Base-by-base conservation (phyloP, 2,329 filamentous ascomycete genomes). In the Cadophora sp. region DNA sequence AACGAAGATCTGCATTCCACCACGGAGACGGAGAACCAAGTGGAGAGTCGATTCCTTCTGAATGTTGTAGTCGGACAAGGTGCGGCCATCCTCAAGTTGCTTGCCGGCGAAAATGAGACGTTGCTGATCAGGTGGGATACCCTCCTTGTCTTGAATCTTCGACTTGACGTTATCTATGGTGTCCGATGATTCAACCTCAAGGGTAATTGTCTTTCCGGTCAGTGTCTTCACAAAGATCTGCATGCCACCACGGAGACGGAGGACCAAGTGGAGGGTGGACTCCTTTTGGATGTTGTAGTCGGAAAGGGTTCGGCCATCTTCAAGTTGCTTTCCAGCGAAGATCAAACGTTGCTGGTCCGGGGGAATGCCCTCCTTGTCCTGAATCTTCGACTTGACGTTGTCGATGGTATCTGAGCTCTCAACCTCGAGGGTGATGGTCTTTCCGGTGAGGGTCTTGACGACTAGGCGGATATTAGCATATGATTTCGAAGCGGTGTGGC, bases 381-480 rank as follows among this genome's bases (percentile, higher is more conserved):
- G 92, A 31, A 97, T 97, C 87, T 97, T 97, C 5, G 84, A 87
- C 85, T 97, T 97, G 1, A 97, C 94, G 72, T 97, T 98, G 91
- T 98, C 95, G 86, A 98, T 98, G 81, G 95, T 98, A 86, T 99
- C 96, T 81, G 91, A 95, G 80, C 94, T 97, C 91, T 98, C 95
- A 86, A 98, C 96, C 93, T 99, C 95, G 79, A 99, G 94, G 91
- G 94, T 97, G 75, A 97, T 97, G 0, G 94, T 97, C 86, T 97
- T 97, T 71, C 94, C 94, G 0, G 92, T 95, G 1, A 95, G 82
- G 0, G 92, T 94, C 87, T 94, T 94, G 78, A 94, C 92, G 73
- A 94, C 71, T 76, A 11, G 24, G 50, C 26, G 9, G 86, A 88
- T 37, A 89, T 75, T 73, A 75, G 72, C 43, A 81, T 4, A 83